These are phyloP conservation scores for Hemisphaericaspora subhashii DNA, from an alignment of 1,139 yeast species.

Conservation along the genomic window DNA sequence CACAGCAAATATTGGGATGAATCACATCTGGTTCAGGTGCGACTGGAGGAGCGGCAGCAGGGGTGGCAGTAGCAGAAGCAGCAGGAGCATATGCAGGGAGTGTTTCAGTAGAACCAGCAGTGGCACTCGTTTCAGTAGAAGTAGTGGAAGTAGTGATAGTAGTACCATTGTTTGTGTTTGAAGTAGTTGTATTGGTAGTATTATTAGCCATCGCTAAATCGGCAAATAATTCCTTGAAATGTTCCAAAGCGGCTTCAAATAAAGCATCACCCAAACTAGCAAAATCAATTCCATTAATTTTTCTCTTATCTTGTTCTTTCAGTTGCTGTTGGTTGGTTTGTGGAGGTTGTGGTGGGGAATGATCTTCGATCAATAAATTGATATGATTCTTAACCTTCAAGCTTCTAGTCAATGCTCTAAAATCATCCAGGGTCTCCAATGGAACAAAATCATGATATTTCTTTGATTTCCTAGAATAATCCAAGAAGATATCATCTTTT, in stretches of 20 bases:
- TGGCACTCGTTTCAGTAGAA: not conserved
- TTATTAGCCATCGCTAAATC: conserved; percentile 13
- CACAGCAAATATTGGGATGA: conserved; percentile 37
- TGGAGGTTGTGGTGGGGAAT: conserved; percentile 8
- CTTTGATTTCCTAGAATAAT: conserved; percentile 39
- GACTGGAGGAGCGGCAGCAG: not conserved
- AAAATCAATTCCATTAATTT: conserved; percentile 18
- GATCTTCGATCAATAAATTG: conserved; percentile 29
- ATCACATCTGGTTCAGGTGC: conserved; percentile 9
- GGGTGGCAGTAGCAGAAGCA: conserved; percentile 5
- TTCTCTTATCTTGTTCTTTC: conserved; percentile 10
- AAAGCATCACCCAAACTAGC: conserved; percentile 25
- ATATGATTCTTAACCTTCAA: conserved; percentile 44
- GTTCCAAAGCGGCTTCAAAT: conserved; percentile 26
- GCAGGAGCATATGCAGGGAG: conserved; percentile 1
- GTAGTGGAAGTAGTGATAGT: conserved; percentile 2
- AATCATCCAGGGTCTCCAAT: conserved; percentile 42
- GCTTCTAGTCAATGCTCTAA: conserved; percentile 46
- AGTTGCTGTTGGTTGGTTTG: not conserved
- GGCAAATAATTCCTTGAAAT: conserved; percentile 21
- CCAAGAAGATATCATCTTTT: conserved; percentile 12
- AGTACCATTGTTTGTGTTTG: not conserved
- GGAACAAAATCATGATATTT: conserved; percentile 41
- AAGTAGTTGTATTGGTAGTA: conserved; percentile 1
- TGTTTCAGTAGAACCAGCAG: conserved; percentile 1